A percentile compares a stretch with the other conserved stretches of the same genome.
Conservation (phyloP, 257 asterid species). For the Plantago ovata region DNA sequence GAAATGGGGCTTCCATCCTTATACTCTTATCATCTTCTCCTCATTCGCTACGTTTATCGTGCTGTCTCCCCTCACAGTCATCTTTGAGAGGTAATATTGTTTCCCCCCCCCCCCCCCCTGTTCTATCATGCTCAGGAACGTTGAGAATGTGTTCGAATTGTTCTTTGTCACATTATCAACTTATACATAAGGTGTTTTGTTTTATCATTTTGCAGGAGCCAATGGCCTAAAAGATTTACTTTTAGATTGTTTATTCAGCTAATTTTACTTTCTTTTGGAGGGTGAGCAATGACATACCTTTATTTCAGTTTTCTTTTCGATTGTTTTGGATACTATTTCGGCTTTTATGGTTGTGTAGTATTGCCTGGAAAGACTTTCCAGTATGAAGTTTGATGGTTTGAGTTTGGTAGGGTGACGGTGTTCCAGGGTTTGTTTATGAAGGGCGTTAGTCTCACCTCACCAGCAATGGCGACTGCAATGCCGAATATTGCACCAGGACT, state of each 20-base stretch:
- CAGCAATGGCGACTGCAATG: conserved; percentile 95
- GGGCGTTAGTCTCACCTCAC: conserved; percentile 76
- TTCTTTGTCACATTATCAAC: background rate
- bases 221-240: conserved; percentile 65
- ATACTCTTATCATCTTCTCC: conserved; percentile 66
- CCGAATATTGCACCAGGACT: conserved; percentile 94
- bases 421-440: conserved; percentile 71
- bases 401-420: conserved; percentile 59
- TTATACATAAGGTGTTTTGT: too few species aligned
- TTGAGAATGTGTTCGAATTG: background rate
- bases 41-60: conserved; percentile 62
- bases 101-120: too few species aligned
- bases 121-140: background rate
- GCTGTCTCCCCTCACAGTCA: conserved; percentile 56
- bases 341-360: too few species aligned
- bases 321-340: too few species aligned
- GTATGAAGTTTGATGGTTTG: background rate
- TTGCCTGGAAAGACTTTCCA: background rate
- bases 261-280: conserved; percentile 75
- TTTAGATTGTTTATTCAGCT: conserved; percentile 49
- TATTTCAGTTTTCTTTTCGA: background rate
- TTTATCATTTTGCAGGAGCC: conserved; percentile 42
- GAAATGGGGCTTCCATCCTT: conserved; percentile 59
- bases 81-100: conserved; percentile 59
- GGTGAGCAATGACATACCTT: conserved; percentile 32